phyloP scores from a whole-genome alignment of 495 filamentous ascomycete genomes.

The Hypoxylon fuscum region DNA sequence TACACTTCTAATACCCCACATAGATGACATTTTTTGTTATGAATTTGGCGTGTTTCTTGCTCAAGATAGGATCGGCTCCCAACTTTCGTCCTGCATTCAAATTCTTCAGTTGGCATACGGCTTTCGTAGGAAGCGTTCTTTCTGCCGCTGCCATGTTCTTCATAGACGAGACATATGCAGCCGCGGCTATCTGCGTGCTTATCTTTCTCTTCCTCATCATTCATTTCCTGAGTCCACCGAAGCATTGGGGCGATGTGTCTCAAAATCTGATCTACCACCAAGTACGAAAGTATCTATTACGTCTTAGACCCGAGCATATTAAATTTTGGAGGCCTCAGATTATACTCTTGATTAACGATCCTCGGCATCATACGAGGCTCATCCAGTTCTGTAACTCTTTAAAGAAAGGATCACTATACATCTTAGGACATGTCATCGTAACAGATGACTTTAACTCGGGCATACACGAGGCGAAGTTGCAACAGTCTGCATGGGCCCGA shows the following conservation, averaged over 20 bases:
- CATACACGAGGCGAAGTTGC: slow-evolving; percentile 81
- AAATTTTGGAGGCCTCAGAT: slow-evolving; percentile 93
- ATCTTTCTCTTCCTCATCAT: slow-evolving; percentile 83
- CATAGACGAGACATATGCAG: slow-evolving; percentile 84
- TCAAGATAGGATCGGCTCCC: slow-evolving; percentile 92
- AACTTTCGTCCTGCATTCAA: slow-evolving; percentile 90
- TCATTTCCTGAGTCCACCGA: slow-evolving; percentile 84
- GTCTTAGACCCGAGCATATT: slow-evolving; percentile 86
- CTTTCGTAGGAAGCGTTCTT: slow-evolving; percentile 73
- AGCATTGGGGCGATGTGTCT: slow-evolving; percentile 89
- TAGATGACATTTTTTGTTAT: slow-evolving; percentile 77
- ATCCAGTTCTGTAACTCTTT: slow-evolving; percentile 92
- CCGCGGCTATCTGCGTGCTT: slow-evolving; percentile 75
- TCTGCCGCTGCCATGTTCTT: slow-evolving; percentile 88
- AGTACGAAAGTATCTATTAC: slow-evolving; percentile 85
- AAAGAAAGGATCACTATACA: slow-evolving; percentile 87
- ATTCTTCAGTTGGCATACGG: slow-evolving; percentile 88
- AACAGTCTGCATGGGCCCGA: slow-evolving; percentile 84
- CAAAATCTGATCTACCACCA: slow-evolving; percentile 92
- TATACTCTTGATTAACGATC: slow-evolving; percentile 82
- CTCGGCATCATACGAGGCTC: slow-evolving; percentile 77
- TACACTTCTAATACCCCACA: slow-evolving; percentile 4
- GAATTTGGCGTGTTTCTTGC: slow-evolving; percentile 85
- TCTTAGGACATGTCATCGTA: slow-evolving; percentile 87
- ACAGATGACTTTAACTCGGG: slow-evolving; percentile 80